These are phyloP conservation scores for Russula olivacea DNA, from an alignment of 768 basidiomycete species.

Conservation along the genomic window DNA sequence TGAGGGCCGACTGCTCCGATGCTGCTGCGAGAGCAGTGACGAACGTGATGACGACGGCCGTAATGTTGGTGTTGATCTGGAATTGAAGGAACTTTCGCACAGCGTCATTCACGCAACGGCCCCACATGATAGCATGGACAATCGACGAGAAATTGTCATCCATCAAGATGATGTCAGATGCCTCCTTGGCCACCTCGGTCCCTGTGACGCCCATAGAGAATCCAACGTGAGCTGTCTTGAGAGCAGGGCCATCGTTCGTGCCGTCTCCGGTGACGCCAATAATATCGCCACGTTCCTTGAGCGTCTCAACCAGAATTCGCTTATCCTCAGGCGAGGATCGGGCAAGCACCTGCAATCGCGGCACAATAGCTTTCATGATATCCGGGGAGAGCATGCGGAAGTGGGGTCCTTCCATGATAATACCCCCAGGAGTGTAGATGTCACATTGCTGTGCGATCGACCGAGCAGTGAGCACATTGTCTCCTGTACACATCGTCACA, in stretches of 20 bases:
- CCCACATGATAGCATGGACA: constrained; percentile 98
- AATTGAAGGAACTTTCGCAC: constrained; percentile 98
- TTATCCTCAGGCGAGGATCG: constrained; percentile 98
- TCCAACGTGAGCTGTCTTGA: constrained; percentile 93
- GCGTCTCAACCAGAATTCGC: constrained; percentile 82
- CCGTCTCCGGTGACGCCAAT: constrained; percentile 97
- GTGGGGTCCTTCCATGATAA: constrained; percentile 96
- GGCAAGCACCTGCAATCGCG: constrained; percentile 91
- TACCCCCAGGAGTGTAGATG: constrained; percentile 87
- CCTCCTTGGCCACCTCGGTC: constrained; percentile 98
- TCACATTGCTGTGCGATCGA: constrained; percentile 96
- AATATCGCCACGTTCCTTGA: constrained; percentile 81
- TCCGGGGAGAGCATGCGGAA: constrained; percentile 71
- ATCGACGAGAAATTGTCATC: constrained; percentile 96
- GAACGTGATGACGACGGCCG: constrained; percentile 91
- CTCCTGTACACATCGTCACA: constrained; percentile 98
- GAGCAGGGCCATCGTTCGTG: constrained; percentile 94
- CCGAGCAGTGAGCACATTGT: constrained; percentile 92
- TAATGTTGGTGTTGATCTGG: constrained; percentile 90
- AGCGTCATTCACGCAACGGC: constrained; percentile 95
- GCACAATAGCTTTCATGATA: constrained; percentile 78
- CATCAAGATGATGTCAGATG: constrained; percentile 98
- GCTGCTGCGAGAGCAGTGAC: constrained; percentile 79
- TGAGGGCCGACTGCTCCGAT: constrained; percentile 76
- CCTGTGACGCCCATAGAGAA: constrained; percentile 97